Base-by-base conservation (phyloP, 1,139 yeast species). In the Arxiozyma telluris region DNA sequence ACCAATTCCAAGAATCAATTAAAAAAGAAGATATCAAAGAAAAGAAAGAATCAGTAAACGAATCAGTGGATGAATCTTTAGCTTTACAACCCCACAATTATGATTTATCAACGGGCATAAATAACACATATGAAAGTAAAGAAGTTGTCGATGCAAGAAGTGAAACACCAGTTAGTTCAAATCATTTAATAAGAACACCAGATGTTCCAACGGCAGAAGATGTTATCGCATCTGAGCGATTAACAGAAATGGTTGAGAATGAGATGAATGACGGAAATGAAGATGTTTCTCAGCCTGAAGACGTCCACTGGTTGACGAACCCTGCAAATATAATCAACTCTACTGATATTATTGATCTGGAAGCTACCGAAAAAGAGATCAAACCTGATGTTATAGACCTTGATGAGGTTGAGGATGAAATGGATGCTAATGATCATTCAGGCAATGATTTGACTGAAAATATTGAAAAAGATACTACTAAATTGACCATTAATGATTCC, bases 331-430 rank as follows among this genome's bases (percentile, higher is more conserved):
- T 12, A 9, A 2, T 6, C 9, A 38, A 30, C 9, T 20, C 41
- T 15, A 22, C 34, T 6, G 47, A 45, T 45, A 12, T 45, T 18
- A 45, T 45, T 45, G 47, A 45, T 30, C 27, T 45, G 15, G 20
- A 38, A 22, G 45, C 22, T n/a, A 48, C 38, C 27, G 41, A 41
- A 1, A 8, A 27, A 20, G 42, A 49, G 20, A 11, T 17, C 2
- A 43, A 30, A n/a, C 30, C 20, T n/a, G n/a, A 27, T 34, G 11
- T 43, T 21, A 47, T 49, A 3, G 47, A 49, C 6, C 17, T 44
- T 7, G 45, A 21, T 22, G 51, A 63, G 65, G 68, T 51, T 44
- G 52, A 49, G 8, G 55, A 53, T n/a, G 58, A 45, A 6, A 7
- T 8, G 6, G 22, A 44, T 5, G 15, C 15, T 4, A 30, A 27